Evolutionary conservation across 2,329 filamentous ascomycete genomes (phyloP).

Genomic region (Ophiocordyceps sinensis): DNA sequence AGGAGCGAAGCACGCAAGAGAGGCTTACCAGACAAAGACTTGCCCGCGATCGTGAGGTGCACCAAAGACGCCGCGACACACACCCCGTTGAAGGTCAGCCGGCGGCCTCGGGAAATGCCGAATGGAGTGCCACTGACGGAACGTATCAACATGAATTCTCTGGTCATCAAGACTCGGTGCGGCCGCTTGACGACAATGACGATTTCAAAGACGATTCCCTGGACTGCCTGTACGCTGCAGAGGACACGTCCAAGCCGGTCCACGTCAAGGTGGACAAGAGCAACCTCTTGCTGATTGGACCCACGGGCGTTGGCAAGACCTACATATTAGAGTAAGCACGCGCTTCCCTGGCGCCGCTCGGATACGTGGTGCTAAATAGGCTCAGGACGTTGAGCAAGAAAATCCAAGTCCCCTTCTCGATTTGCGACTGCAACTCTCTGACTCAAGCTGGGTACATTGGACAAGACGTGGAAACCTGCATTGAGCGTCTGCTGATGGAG

Average conservation of each 20-base stretch:
- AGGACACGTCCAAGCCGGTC: slow-evolving; percentile 27
- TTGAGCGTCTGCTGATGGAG: slow-evolving; percentile 78
- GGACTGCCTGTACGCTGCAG: slow-evolving; percentile 32
- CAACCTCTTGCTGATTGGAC: slow-evolving; percentile 80
- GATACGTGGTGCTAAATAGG: slow-evolving; percentile 8
- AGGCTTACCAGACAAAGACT: slow-evolving; percentile 58
- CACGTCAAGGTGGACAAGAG: slow-evolving; percentile 82
- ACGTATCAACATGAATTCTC: slow-evolving; percentile 37
- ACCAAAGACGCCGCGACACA: slow-evolving; percentile 38
- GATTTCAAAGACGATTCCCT: slow-evolving; percentile 16
- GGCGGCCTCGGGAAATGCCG: neutral
- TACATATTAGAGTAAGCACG: slow-evolving; percentile 59
- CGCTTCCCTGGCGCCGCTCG: neutral
- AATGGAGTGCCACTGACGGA: slow-evolving; percentile 11
- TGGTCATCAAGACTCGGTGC: slow-evolving; percentile 33
- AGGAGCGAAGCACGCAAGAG: slow-evolving; percentile 40
- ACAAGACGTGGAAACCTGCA: slow-evolving; percentile 92
- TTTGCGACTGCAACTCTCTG: slow-evolving; percentile 90
- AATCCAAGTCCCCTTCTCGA: slow-evolving; percentile 89
- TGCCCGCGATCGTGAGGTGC: slow-evolving; percentile 48
- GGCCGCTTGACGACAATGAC: slow-evolving; percentile 23
- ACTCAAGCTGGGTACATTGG: slow-evolving; percentile 97
- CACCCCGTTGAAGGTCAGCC: slow-evolving; percentile 68
- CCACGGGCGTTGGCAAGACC: slow-evolving; percentile 92
- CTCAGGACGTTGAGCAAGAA: slow-evolving; percentile 74